Evolutionary conservation across 805 yeast species (phyloP).

Genomic region (Pichia membranifaciens): DNA sequence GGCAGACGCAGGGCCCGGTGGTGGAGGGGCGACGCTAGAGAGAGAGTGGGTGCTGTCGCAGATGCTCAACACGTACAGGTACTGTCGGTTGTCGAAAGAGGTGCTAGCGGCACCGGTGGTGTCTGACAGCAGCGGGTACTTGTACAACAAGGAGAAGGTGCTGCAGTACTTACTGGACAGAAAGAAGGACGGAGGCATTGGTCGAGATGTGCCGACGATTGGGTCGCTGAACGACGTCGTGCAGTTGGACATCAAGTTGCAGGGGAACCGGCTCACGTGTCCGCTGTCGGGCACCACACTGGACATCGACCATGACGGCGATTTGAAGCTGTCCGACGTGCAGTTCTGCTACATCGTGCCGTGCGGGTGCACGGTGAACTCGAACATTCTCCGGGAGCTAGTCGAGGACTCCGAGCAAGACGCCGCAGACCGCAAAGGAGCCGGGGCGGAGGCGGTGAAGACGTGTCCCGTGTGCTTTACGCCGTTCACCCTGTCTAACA

Average conservation of each 20-base stretch:
- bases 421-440: too few species aligned
- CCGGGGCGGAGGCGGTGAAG: too few species aligned
- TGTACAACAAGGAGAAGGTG: conserved; percentile 60
- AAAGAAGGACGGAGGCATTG: background rate
- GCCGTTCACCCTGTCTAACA: too few species aligned
- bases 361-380: conserved; percentile 40
- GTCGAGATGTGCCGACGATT: too few species aligned
- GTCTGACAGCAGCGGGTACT: conserved; percentile 60
- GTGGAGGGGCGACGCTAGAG: background rate
- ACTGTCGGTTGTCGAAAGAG: conserved; percentile 42
- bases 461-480: too few species aligned
- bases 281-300: conserved; percentile 34
- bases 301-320: conserved; percentile 27
- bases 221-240: conserved; percentile 22
- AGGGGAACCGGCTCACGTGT: conserved; percentile 30
- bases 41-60: background rate
- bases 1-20: background rate
- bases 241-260: conserved; percentile 27
- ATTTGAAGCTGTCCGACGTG: conserved; percentile 11
- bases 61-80: conserved; percentile 33
- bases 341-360: conserved; percentile 39
- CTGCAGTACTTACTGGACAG: conserved; percentile 43
- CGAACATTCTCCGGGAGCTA: conserved; percentile 26
- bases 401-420: too few species aligned
- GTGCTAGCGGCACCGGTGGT: conserved; percentile 49